phyloP scores from a whole-genome alignment of 2,329 filamentous ascomycete genomes.

The Colletotrichum sp. region DNA sequence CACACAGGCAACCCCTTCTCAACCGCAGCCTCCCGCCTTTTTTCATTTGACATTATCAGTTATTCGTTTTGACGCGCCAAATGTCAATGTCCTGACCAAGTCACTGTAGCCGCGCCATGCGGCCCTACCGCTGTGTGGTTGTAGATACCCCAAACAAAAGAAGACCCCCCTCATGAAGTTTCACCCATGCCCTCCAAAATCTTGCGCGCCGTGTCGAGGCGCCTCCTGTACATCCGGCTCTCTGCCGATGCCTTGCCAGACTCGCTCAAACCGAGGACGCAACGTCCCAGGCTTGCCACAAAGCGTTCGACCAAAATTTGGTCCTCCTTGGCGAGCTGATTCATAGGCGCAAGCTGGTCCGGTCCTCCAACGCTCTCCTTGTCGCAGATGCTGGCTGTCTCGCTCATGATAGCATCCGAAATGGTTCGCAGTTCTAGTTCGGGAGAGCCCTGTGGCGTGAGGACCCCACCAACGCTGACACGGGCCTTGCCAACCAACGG shows the following conservation, averaged over 20 bases:
- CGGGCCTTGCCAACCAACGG: conserved; percentile 62
- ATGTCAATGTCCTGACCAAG: neutral
- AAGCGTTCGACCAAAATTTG: conserved; percentile 65
- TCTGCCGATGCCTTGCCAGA: conserved; percentile 60
- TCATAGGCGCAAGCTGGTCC: conserved; percentile 45
- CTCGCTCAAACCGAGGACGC: conserved; percentile 64
- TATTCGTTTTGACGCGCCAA: conserved; percentile 7
- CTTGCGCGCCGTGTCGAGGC: conserved; percentile 76
- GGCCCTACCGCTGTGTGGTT: neutral
- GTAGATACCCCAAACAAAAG: neutral
- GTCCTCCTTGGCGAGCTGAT: conserved; percentile 58
- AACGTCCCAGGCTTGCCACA: conserved; percentile 64
- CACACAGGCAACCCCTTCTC: neutral
- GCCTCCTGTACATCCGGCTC: conserved; percentile 68
- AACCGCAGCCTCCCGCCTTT: neutral
- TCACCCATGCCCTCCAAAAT: conserved; percentile 73
- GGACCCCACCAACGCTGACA: conserved; percentile 47
- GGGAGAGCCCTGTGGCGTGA: conserved; percentile 53
- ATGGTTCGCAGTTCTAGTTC: conserved; percentile 54
- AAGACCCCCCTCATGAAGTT: conserved; percentile 9
- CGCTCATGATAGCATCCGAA: conserved; percentile 53
- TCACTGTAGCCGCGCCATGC: neutral
- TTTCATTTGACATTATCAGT: conserved; percentile 21
- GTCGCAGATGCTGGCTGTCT: conserved; percentile 48
- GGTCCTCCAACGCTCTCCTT: conserved; percentile 32